These are phyloP conservation scores for Botrytis fabae DNA, from an alignment of 2,329 filamentous ascomycete species.

Conservation along the genomic window DNA sequence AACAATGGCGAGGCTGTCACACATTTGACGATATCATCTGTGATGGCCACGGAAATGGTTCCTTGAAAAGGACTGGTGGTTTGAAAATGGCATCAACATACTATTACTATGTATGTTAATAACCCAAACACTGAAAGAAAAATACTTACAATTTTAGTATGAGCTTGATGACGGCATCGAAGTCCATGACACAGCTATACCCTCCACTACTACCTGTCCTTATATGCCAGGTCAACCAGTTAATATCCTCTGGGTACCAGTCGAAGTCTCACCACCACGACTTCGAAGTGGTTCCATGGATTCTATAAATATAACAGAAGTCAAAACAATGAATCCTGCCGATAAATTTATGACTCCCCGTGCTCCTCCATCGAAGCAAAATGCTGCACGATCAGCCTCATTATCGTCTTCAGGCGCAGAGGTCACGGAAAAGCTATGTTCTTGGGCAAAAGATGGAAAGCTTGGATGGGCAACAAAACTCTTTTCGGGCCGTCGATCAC, in stretches of 20 bases:
- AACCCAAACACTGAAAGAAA: constrained; percentile 36
- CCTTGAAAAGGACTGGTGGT: constrained; percentile 67
- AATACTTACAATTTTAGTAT: constrained; percentile 58
- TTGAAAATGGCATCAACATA: constrained; percentile 92
- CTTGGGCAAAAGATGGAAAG: constrained; percentile 24
- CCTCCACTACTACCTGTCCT: constrained; percentile 77
- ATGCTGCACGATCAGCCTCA: constrained; percentile 40
- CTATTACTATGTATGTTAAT: constrained; percentile 82
- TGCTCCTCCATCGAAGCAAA: constrained; percentile 54
- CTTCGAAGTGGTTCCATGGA: constrained; percentile 65
- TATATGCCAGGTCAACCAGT: constrained; percentile 84
- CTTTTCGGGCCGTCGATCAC: constrained; percentile 17
- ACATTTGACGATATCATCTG: constrained; percentile 82
- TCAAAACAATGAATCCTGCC: constrained; percentile 74
- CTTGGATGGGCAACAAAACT: constrained; percentile 23
- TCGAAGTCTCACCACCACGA: constrained; percentile 59
- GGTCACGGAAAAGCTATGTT: neutral
- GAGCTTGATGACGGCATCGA: constrained; percentile 78
- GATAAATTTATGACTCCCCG: constrained; percentile 74
- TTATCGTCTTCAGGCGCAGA: constrained; percentile 1
- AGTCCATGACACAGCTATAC: constrained; percentile 69
- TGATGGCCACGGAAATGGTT: constrained; percentile 61
- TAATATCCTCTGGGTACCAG: constrained; percentile 80
- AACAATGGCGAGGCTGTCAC: constrained; percentile 86
- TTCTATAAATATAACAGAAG: constrained; percentile 57